Percentiles rank a stretch among this genome's conserved stretches.
Conservation (phyloP, 2,329 filamentous ascomycete species). For the Alternaria gansuensis region DNA sequence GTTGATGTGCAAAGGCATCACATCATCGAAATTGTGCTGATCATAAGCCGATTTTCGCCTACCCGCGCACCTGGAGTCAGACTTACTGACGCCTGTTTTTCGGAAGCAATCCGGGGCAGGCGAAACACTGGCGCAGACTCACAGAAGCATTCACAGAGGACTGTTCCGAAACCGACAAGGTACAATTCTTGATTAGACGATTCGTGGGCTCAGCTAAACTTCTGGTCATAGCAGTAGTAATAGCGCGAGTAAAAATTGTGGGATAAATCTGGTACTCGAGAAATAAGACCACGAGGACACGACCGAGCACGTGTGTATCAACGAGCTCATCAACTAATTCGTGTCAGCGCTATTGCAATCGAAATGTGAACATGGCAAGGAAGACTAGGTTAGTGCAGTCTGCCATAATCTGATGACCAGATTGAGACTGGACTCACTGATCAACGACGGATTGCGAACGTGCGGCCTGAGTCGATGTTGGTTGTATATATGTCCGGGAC, state of each 20-base stretch:
- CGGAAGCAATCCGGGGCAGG: conserved; percentile 21
- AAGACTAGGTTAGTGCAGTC: conserved; percentile 9
- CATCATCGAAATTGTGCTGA: conserved; percentile 15
- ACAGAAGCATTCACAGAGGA: conserved; percentile 1
- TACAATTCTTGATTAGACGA: neutral
- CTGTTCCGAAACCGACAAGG: conserved; percentile 5
- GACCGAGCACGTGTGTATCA: conserved; percentile 1
- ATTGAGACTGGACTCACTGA: conserved; percentile 11
- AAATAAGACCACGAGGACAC: conserved; percentile 5
- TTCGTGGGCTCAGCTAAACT: conserved; percentile 16
- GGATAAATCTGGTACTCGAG: neutral
- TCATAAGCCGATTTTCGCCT: conserved; percentile 10
- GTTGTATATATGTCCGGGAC: conserved; percentile 24
- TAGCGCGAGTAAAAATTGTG: conserved; percentile 7
- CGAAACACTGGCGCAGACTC: conserved; percentile 12
- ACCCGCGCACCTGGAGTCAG: conserved; percentile 11
- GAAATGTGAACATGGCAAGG: conserved; percentile 14
- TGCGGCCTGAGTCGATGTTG: conserved; percentile 11
- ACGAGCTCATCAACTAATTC: neutral
- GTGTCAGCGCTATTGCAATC: conserved; percentile 10
- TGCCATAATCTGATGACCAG: conserved; percentile 3
- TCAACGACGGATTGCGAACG: conserved; percentile 3
- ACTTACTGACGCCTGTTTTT: conserved; percentile 9
- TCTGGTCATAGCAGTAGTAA: conserved; percentile 20
- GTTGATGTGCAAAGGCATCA: conserved; percentile 8